Evolutionary conservation across 768 basidiomycete species (phyloP).

Genomic region (Boletus subcaerulescens): DNA sequence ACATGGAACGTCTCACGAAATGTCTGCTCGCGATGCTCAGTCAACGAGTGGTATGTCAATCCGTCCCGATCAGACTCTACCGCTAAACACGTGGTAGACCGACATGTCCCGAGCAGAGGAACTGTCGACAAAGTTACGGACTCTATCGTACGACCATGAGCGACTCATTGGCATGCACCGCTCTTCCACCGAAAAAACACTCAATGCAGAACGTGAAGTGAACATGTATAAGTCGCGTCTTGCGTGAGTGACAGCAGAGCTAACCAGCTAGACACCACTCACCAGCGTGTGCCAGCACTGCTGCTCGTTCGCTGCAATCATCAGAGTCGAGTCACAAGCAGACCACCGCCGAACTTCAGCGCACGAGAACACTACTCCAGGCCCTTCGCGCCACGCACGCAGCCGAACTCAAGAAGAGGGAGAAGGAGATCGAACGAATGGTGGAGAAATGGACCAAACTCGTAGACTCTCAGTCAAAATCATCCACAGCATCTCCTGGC

Average conservation of each 20-base stretch:
- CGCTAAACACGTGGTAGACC: slow-evolving; percentile 39
- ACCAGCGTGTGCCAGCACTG: slow-evolving; percentile 37
- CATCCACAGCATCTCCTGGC: slow-evolving; percentile 48
- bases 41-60: slow-evolving; percentile 65
- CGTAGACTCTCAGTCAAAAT: slow-evolving; percentile 62
- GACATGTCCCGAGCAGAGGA: slow-evolving; percentile 83
- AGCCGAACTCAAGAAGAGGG: slow-evolving; percentile 75
- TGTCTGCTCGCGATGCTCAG: slow-evolving; percentile 75
- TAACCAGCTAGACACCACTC: background rate
- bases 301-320: slow-evolving; percentile 51
- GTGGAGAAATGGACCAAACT: slow-evolving; percentile 73
- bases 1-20: slow-evolving; percentile 60
- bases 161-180: slow-evolving; percentile 65
- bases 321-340: slow-evolving; percentile 69
- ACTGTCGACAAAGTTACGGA: slow-evolving; percentile 68
- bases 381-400: slow-evolving; percentile 65
- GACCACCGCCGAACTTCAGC: slow-evolving; percentile 65
- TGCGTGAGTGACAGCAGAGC: slow-evolving; percentile 47
- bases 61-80: slow-evolving; percentile 1
- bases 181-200: slow-evolving; percentile 54
- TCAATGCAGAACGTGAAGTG: slow-evolving; percentile 75
- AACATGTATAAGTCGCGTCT: slow-evolving; percentile 70
- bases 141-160: slow-evolving; percentile 79
- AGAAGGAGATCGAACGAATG: slow-evolving; percentile 75
- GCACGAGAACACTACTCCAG: slow-evolving; percentile 66